Percentiles rank a stretch among this genome's conserved stretches.
Conservation (phyloP, 2,329 filamentous ascomycete genomes). For the Sarocladiaceae sp. region DNA sequence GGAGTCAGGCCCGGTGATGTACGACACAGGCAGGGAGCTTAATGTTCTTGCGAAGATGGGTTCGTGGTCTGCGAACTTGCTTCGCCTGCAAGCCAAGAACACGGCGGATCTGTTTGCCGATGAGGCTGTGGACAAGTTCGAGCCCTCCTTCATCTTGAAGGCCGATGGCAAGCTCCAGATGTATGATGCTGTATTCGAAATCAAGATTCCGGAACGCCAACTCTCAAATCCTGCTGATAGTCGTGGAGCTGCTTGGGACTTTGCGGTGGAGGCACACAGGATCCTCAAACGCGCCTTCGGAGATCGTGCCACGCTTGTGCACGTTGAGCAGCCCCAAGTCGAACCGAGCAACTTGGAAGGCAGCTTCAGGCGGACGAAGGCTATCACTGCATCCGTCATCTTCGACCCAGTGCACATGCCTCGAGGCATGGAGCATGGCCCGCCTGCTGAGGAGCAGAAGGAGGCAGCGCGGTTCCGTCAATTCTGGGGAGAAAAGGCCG, state of each 20-base stretch:
- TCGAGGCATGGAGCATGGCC: conserved; percentile 82
- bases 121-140: conserved; percentile 73
- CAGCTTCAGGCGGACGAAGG: conserved; percentile 20
- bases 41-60: conserved; percentile 93
- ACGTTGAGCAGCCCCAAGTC: conserved; percentile 42
- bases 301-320: conserved; percentile 67
- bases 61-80: conserved; percentile 70
- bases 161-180: conserved; percentile 49
- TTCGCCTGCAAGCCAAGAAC: conserved; percentile 70
- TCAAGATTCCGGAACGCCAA: conserved; percentile 25
- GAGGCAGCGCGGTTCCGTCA: conserved; percentile 77
- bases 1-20: conserved; percentile 63
- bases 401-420: conserved; percentile 69
- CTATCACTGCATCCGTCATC: conserved; percentile 56
- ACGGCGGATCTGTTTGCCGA: conserved; percentile 75
- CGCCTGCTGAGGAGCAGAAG: conserved; percentile 78
- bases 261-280: conserved; percentile 56
- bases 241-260: conserved; percentile 38
- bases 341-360: neutral
- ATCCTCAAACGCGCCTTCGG: conserved; percentile 68
- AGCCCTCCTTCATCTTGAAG: conserved; percentile 73
- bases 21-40: conserved; percentile 67
- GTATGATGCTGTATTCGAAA: conserved; percentile 45
- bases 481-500: conserved; percentile 94
- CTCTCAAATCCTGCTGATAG: conserved; percentile 31